Conservation (phyloP, 2,329 filamentous ascomycete species). For the Fusarium pseudograminearum region DNA sequence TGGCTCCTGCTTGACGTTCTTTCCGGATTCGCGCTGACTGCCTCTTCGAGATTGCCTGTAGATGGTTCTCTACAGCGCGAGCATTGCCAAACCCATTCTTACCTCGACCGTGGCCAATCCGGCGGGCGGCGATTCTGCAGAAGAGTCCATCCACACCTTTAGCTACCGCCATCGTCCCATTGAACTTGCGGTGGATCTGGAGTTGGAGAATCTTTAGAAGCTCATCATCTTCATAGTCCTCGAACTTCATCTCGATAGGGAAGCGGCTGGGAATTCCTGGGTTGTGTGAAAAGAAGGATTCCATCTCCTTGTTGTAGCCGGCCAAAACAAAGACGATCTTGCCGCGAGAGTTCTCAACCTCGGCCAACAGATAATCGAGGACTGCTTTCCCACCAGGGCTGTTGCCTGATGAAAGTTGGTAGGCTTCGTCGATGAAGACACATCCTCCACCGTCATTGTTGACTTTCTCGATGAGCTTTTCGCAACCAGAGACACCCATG, state of each 20-base stretch:
- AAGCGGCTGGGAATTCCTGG: slow-evolving; percentile 77
- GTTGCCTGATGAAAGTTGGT: slow-evolving; percentile 74
- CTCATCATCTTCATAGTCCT: slow-evolving; percentile 76
- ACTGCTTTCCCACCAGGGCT: slow-evolving; percentile 70
- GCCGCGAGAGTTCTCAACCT: slow-evolving; percentile 77
- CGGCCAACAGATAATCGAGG: slow-evolving; percentile 77
- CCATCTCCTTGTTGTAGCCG: slow-evolving; percentile 81
- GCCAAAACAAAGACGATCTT: slow-evolving; percentile 79
- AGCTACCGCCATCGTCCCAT: slow-evolving; percentile 68
- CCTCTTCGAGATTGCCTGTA: slow-evolving; percentile 65
- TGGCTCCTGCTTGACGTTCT: slow-evolving; percentile 56
- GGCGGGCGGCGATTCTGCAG: slow-evolving; percentile 69
- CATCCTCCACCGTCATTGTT: slow-evolving; percentile 72
- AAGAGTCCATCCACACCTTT: slow-evolving; percentile 70
- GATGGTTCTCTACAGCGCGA: slow-evolving; percentile 72
- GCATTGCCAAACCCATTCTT: slow-evolving; percentile 80
- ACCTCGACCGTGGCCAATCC: slow-evolving; percentile 72
- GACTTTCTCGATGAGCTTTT: slow-evolving; percentile 63
- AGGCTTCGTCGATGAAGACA: slow-evolving; percentile 83
- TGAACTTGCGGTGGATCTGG: slow-evolving; percentile 67
- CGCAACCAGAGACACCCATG: slow-evolving; percentile 68
- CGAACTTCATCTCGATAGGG: slow-evolving; percentile 73
- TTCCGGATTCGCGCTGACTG: slow-evolving; percentile 68
- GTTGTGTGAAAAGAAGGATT: slow-evolving; percentile 80
- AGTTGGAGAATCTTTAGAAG: slow-evolving; percentile 70